Evolutionary conservation across 306 rosid genomes (phyloP).

Genomic region (Vicia faba): DNA sequence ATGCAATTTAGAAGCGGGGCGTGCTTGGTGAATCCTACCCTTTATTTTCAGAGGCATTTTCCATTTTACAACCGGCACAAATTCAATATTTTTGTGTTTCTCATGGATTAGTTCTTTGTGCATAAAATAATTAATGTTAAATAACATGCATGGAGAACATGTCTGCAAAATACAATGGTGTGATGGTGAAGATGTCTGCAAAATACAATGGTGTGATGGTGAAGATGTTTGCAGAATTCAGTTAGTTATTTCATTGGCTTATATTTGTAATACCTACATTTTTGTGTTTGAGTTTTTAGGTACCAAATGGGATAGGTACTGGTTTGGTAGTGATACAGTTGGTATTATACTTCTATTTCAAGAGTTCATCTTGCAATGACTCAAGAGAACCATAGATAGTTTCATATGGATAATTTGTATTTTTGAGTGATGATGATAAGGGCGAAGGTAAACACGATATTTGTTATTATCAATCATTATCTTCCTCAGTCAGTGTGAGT

Average conservation of each 20-base stretch:
- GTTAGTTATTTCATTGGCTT: constrained; percentile 1
- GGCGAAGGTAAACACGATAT: constrained; percentile 29
- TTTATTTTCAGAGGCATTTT: constrained; percentile 92
- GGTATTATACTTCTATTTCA: constrained; percentile 58
- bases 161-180: no score
- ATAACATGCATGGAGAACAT: constrained; percentile 66
- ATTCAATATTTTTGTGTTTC: constrained; percentile 29
- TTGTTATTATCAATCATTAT: constrained; percentile 27
- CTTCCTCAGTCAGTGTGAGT: constrained; percentile 15
- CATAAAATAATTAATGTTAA: constrained; percentile 28
- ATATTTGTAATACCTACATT: not conserved
- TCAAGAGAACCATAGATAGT: constrained; percentile 64
- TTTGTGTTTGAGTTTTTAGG: constrained; percentile 51
- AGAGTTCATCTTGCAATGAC: constrained; percentile 45
- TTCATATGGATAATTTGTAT: constrained; percentile 48
- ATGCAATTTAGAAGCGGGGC: no score
- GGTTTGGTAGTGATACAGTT: constrained; percentile 74
- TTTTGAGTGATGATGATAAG: constrained; percentile 18
- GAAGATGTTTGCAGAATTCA: no score
- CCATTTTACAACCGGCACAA: constrained; percentile 91
- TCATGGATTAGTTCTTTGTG: constrained; percentile 24
- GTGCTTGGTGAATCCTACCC: constrained; percentile 97
- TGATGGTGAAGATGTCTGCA: no score
- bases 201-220: no score
- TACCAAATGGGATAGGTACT: constrained; percentile 91